phyloP scores from a whole-genome alignment of 495 filamentous ascomycete species.

The Annulohypoxylon stygium region DNA sequence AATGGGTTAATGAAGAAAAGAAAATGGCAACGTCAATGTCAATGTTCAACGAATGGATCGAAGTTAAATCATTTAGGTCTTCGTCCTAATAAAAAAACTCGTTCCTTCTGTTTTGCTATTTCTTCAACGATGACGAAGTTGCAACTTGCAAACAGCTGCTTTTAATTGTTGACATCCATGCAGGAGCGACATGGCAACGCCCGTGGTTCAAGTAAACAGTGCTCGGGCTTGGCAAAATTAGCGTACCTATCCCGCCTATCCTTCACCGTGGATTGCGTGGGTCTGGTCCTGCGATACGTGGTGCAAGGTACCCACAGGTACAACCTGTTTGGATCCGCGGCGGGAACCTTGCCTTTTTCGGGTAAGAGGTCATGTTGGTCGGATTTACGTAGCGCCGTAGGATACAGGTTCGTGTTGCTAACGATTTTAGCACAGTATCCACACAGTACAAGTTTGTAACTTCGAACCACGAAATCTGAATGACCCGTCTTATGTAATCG shows the following conservation, averaged over 20 bases:
- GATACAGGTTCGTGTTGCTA: too few relatives aligned
- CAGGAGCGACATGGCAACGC: constrained; percentile 42
- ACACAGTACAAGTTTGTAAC: too few relatives aligned
- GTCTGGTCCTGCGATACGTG: constrained; percentile 4
- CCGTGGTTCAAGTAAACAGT: constrained; percentile 43
- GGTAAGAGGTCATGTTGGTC: not conserved
- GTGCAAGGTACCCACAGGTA: not conserved
- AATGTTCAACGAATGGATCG: constrained; percentile 15
- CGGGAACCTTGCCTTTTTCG: not conserved
- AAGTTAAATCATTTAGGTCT: constrained; percentile 9
- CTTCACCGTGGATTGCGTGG: not conserved
- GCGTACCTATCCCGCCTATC: not conserved
- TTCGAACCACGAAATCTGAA: too few relatives aligned
- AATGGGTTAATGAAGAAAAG: constrained; percentile 5
- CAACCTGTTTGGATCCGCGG: not conserved
- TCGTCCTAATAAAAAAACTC: constrained; percentile 6
- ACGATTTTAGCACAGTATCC: too few relatives aligned
- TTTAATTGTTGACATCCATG: constrained; percentile 45
- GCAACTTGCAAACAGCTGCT: constrained; percentile 26
- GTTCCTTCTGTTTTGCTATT: constrained; percentile 24
- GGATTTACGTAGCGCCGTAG: not conserved
- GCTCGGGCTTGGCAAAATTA: constrained; percentile 24
- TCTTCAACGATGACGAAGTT: constrained; percentile 29
- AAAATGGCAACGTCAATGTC: not conserved
- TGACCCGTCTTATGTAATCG: constrained; percentile 6